A percentile compares a stretch with the other conserved stretches of the same genome.
Conservation (phyloP, 495 filamentous ascomycete species). For the Lindgomyces ingoldianus region DNA sequence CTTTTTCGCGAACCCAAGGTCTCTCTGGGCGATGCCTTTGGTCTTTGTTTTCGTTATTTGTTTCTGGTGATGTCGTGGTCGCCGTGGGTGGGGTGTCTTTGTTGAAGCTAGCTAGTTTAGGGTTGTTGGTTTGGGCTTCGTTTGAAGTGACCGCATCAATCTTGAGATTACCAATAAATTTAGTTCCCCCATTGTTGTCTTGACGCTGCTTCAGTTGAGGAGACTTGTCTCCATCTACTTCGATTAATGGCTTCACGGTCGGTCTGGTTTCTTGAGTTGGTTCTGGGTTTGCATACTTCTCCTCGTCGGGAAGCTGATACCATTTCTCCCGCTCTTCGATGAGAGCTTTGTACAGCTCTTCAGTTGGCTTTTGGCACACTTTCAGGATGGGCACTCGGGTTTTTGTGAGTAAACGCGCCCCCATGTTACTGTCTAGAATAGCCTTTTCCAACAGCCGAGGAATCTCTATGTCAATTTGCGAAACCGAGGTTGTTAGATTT, state of each 20-base stretch:
- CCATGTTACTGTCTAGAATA: slow-evolving; percentile 67
- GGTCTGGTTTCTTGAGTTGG: neutral
- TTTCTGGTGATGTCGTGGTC: neutral
- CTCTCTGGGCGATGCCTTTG: slow-evolving; percentile 25
- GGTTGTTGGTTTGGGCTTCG: neutral
- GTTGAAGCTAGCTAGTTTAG: neutral
- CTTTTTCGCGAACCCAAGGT: slow-evolving; percentile 54
- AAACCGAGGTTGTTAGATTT: slow-evolving; percentile 2
- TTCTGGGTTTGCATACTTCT: slow-evolving; percentile 29
- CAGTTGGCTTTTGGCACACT: slow-evolving; percentile 67
- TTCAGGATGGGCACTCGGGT: slow-evolving; percentile 84
- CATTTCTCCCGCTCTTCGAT: slow-evolving; percentile 61
- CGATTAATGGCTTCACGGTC: slow-evolving; percentile 1
- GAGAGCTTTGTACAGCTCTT: slow-evolving; percentile 54
- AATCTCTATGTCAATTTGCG: slow-evolving; percentile 36
- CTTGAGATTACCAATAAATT: neutral
- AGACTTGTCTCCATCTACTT: slow-evolving; percentile 3
- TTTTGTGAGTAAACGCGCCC: slow-evolving; percentile 66
- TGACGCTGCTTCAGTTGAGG: no score
- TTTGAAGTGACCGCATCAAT: neutral
- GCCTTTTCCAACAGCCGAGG: slow-evolving; percentile 67
- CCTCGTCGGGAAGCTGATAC: slow-evolving; percentile 48
- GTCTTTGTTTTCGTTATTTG: slow-evolving; percentile 8
- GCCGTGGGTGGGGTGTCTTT: slow-evolving; percentile 1
- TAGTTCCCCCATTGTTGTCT: no score